Base-by-base conservation (phyloP, 2,329 filamentous ascomycete genomes). In the Hymenoscyphus occultus region DNA sequence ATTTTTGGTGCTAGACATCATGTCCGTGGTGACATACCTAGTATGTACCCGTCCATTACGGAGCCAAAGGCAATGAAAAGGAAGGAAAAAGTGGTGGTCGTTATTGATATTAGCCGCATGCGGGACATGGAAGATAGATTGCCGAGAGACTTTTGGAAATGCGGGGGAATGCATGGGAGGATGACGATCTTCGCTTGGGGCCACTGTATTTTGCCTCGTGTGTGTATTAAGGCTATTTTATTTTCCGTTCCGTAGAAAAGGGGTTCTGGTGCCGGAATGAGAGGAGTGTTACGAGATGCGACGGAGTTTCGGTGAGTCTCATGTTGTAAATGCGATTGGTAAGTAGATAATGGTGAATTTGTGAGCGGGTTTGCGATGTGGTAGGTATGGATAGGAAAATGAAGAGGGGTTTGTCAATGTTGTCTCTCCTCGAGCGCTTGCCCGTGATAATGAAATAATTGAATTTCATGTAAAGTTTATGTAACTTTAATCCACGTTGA, bases 181-280 rank as follows among this genome's bases (percentile, higher is more conserved):
- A 12, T 32, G 13, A 28, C 28, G 35, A 35, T 35, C 35, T 35
- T 35, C 35, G 35, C 9, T 35, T 6, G 32, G 48, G 35, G 22
- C 22, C 35, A 13, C 39, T 54, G 10, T 28, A 57, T 62, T 62
- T 56, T 62, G 60, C 48, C 60, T 62, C 60, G 56, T 56, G 16
- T 62, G 40, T 31, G 40, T 28, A 51, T 22, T 51, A 45, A 56
- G 60, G 60, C 60, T 62, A 62, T 39, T 32, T 40, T 14, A 56
- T 57, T n/a, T 62, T 62, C 51, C 48, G 48, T 56, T 62, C 48
- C 48, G 48, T 28, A 28, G 28, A 19, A 16, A 12, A 16, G 19
- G 35, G 35, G 9, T 10, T 35, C 35, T 28, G 4, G 9, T 35
- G 14, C 28, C 28, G 22, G 28, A 32, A 61, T 32, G n/a, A 28